phyloP scores from a whole-genome alignment of 768 basidiomycete species.

The Steccherinum ochraceum region DNA sequence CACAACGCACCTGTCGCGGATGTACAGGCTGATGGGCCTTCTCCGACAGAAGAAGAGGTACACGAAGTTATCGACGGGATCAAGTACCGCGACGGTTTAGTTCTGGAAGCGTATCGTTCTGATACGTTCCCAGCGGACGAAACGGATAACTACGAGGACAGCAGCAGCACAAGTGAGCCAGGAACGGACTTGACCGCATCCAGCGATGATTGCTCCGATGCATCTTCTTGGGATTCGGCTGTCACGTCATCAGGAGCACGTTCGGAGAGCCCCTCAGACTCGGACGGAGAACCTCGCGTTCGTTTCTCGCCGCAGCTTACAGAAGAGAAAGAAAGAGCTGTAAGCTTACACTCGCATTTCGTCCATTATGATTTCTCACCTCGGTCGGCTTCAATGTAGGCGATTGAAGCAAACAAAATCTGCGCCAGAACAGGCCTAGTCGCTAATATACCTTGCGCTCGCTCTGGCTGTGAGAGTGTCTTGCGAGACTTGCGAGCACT shows the following conservation, averaged over 20 bases:
- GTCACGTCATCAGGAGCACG: not conserved
- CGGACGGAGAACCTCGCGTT: not conserved
- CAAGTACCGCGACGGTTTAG: not conserved
- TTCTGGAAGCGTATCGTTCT: not conserved
- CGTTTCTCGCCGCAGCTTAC: not conserved
- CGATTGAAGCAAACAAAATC: not conserved
- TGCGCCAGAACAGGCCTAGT: not conserved
- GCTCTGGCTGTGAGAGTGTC: not conserved
- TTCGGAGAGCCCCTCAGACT: not conserved
- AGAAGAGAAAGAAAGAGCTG: not conserved
- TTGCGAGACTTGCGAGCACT: not conserved
- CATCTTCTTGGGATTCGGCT: not conserved
- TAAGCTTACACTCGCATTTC: not conserved
- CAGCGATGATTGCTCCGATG: too few relatives aligned
- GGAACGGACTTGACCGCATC: too few relatives aligned
- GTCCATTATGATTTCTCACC: too few relatives aligned
- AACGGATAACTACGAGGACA: not conserved
- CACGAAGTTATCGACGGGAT: not conserved
- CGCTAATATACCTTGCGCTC: not conserved
- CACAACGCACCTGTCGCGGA: not conserved
- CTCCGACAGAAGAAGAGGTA: not conserved
- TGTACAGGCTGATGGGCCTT: not conserved
- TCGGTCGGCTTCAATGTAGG: too few relatives aligned
- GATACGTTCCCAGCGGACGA: not conserved
- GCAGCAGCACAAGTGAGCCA: not conserved